Evolutionary conservation across 1,139 yeast genomes (phyloP), one percentile per base, ranked within the genome.

Genomic region (Geotrichum europaeum): DNA sequence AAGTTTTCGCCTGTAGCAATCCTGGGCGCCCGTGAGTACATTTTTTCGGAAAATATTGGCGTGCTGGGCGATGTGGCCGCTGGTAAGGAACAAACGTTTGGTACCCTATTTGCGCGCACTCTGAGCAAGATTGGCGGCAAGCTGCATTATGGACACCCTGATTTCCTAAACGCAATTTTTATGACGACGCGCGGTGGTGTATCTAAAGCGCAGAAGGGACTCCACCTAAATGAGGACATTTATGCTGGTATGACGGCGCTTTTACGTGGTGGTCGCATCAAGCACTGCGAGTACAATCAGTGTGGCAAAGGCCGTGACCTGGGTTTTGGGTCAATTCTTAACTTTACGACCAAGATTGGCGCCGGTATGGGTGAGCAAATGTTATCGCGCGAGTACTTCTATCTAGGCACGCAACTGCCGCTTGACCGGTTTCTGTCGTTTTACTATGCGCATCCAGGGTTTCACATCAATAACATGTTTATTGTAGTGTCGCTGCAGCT

Each of bases 331-430:
- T 87, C 96, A 0, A 88, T 90, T 57, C 76, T 89, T 63, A 89
- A 89, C 68, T 90, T 90, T 71, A 89, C 96, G 0, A 84, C 94
- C 0, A 90, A 90, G 69, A 89, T 90, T 68, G 97, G 97, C 0
- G 92, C 96, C 51, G 97, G 97, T 0, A 90, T 90, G 97, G 97
- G 96, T 0, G 97, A 90, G 69, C 97, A 90, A 68, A 80, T 89
- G 70, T 74, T 90, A 18, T 89, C 96, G 4, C 76, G 97, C 65
- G 97, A 90, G 68, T 89, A 90, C 69, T 89, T 83, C 70, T 87
- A 87, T 69, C 75, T 90, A 64, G 96, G 97, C 0, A 86, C 94
- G 0, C 85, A 82, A 62, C 75, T 90, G 53, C 92, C 96, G 0
- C 76, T 89, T 58, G 96, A 90, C 69, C 73, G 96, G 59, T 89